Conservation (phyloP, 2,329 filamentous ascomycete species). For the Beauveria sp. region DNA sequence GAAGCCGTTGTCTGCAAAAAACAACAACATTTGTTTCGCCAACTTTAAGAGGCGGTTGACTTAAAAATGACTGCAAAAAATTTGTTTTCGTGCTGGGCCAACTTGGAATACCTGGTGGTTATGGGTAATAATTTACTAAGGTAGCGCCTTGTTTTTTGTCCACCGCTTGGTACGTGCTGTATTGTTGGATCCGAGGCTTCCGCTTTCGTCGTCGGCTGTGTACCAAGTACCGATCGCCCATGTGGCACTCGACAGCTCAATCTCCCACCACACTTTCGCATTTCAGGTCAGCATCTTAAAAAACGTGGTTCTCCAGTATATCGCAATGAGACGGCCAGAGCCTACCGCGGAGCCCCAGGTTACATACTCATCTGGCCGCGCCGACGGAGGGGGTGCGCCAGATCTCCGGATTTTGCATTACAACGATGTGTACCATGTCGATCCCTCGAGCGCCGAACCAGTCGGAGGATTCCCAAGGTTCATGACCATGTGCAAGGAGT, state of each 20-base stretch:
- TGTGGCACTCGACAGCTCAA: neutral
- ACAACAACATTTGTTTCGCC: too few relatives aligned
- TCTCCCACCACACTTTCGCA: neutral
- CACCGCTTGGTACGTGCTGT: neutral
- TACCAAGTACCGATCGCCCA: too few relatives aligned
- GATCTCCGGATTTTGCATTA: conserved; percentile 80
- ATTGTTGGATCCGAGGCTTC: neutral
- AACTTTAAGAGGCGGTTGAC: too few relatives aligned
- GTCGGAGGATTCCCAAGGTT: conserved; percentile 77
- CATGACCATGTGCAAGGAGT: conserved; percentile 69
- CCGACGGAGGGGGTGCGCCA: conserved; percentile 33
- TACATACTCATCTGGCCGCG: conserved; percentile 14
- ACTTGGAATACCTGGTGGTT: too few relatives aligned
- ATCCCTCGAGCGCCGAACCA: conserved; percentile 67
- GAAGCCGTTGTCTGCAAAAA: too few relatives aligned
- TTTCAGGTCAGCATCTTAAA: neutral
- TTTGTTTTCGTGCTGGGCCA: too few relatives aligned
- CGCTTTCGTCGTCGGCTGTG: conserved; percentile 4
- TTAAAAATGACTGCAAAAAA: too few relatives aligned
- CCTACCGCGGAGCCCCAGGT: conserved; percentile 11
- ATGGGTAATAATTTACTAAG: too few relatives aligned
- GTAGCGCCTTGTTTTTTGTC: neutral
- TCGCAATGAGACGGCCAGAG: neutral
- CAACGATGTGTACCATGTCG: conserved; percentile 92
- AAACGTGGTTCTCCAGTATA: neutral